Percentiles rank a stretch among this genome's conserved stretches.
Evolutionary conservation across 768 basidiomycete genomes (phyloP).

Genomic region (Termitomyces sp.): DNA sequence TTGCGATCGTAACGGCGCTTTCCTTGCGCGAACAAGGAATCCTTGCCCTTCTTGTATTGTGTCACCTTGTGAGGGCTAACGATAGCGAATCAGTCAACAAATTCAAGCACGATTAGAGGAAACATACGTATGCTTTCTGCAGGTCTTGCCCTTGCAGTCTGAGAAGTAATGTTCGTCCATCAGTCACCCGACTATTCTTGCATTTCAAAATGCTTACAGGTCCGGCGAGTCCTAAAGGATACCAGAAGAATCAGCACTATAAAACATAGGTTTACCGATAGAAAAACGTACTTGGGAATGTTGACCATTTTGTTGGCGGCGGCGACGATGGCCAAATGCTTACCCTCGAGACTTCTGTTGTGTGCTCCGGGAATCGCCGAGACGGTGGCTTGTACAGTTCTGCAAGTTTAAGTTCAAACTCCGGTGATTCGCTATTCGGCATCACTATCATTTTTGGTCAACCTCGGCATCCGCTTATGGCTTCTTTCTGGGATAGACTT

Average conservation of each 20-base stretch:
- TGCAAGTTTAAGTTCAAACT: conserved; percentile 26
- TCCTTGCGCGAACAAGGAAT: conserved; percentile 96
- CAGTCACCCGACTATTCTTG: conserved; percentile 2
- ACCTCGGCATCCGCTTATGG: too few species aligned
- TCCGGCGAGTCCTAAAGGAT: conserved; percentile 77
- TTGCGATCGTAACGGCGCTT: conserved; percentile 99
- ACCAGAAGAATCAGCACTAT: conserved; percentile 14
- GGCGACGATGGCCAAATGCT: conserved; percentile 32
- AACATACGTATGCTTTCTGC: conserved; percentile 95
- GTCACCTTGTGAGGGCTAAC: conserved; percentile 98
- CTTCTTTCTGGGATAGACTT: too few species aligned
- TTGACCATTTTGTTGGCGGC: conserved; percentile 79
- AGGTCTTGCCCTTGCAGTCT: conserved; percentile 96
- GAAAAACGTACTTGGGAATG: conserved; percentile 78
- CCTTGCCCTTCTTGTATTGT: conserved; percentile 99
- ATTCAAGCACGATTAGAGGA: not conserved
- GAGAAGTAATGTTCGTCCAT: conserved; percentile 8
- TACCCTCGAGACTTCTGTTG: conserved; percentile 30
- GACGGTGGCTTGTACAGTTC: conserved; percentile 34
- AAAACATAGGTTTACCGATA: not conserved
- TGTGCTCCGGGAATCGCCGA: conserved; percentile 34
- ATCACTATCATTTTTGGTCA: too few species aligned
- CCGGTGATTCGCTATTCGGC: conserved; percentile 4
- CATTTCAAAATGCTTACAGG: conserved; percentile 63
- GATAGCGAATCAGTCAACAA: conserved; percentile 6